Evolutionary conservation across 495 filamentous ascomycete species (phyloP), one percentile per base, ranked within the genome.

Genomic region (Entonaema liquescens): DNA sequence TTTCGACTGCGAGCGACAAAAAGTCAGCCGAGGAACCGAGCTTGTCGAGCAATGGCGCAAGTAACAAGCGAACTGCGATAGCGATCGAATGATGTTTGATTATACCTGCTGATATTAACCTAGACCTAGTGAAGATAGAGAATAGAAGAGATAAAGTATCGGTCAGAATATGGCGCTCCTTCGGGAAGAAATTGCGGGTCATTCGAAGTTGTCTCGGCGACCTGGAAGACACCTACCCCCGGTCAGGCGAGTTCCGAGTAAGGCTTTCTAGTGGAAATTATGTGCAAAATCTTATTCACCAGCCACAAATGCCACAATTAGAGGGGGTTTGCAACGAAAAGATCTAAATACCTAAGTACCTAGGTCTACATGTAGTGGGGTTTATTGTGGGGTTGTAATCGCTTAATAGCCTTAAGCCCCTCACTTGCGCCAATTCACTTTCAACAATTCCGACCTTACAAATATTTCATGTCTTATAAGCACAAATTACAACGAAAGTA

Each of bases 51-150:
- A 55, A 42, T 59, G 42, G 57, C 29, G 47, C 26, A 38, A 67
- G 63, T 55, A 72, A 58, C 38, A 63, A 63, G 33, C 28, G 28
- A 58, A 38, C 53, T 38, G 58, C 13, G 25, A 36, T 53, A 58
- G 26, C 53, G 57, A 72, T 67, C 69, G 64, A 72, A 72, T 64
- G 64, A 67, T 72, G 69, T 72, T 60, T 62, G 53, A 72, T 59
- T 71, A n/a, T n/a, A 67, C 31, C 68, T 15, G 21, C 61, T 59
- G 44, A 40, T 62, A 26, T 29, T 58, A 66, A 57, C n/a, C n/a
- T n/a, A n/a, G n/a, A n/a, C n/a, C n/a, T n/a, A n/a, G n/a, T 25
- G 52, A 57, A 61, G 42, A 58, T 56, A 62, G 29, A 49, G 60
- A 50, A 58, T 54, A 59, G 12, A 53, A 42, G 29, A 54, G 59